These are phyloP conservation scores for Rutidosis leptorrhynchoides DNA, from an alignment of 129 eudicot genomes.

Conservation along the genomic window DNA sequence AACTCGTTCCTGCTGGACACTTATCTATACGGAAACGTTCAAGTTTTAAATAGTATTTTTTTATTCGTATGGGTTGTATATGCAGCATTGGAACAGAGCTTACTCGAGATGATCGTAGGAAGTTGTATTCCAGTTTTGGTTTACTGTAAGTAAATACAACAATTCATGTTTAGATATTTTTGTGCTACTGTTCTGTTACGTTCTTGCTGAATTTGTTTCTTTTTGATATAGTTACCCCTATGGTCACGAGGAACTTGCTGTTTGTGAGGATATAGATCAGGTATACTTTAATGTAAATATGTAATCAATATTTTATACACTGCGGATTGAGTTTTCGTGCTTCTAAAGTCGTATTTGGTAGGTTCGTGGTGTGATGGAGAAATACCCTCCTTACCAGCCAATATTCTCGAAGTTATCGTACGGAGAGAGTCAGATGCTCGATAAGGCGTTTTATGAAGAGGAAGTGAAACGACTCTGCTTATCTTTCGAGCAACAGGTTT, in stretches of 20 bases:
- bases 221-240: constrained; percentile 90
- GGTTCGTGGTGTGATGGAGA: constrained; percentile 97
- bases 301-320: too few relatives aligned
- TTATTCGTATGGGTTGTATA: too few relatives aligned
- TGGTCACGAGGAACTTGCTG: constrained; percentile 95
- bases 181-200: neutral
- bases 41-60: too few relatives aligned
- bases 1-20: neutral
- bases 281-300: too few relatives aligned
- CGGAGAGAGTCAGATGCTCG: constrained; percentile 97
- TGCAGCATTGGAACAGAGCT: constrained; percentile 97
- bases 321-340: too few relatives aligned
- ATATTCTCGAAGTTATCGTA: constrained; percentile 77
- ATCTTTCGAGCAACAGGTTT: constrained; percentile 93
- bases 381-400: constrained; percentile 93
- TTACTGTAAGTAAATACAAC: constrained; percentile 56
- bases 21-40: too few relatives aligned
- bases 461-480: constrained; percentile 95
- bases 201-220: constrained; percentile 16
- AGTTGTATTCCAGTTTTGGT: constrained; percentile 88
- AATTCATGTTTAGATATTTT: neutral
- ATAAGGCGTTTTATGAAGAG: constrained; percentile 95
- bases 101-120: constrained; percentile 86
- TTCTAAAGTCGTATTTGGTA: too few relatives aligned
- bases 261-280: constrained; percentile 93